Evolutionary conservation across 2,329 filamentous ascomycete genomes (phyloP).

Genomic region (Diaporthe citri): DNA sequence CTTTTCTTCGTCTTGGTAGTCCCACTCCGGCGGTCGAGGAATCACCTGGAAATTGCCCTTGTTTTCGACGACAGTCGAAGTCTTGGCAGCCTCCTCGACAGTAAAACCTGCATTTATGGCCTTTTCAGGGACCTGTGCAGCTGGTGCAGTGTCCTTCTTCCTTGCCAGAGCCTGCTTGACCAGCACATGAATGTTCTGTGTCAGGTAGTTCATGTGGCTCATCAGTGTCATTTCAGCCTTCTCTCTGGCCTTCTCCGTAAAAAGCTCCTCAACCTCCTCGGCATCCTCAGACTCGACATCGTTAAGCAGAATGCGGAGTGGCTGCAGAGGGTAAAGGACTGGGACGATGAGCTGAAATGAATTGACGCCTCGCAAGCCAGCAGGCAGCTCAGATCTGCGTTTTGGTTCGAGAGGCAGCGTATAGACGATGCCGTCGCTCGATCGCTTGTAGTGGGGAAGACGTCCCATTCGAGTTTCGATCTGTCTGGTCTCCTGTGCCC

Average conservation of each 20-base stretch:
- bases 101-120: slow-evolving; percentile 42
- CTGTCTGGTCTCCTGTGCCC: slow-evolving; percentile 77
- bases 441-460: slow-evolving; percentile 75
- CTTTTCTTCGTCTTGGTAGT: slow-evolving; percentile 58
- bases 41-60: slow-evolving; percentile 78
- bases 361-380: slow-evolving; percentile 70
- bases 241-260: slow-evolving; percentile 68
- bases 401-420: slow-evolving; percentile 78
- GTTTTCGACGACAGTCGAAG: slow-evolving; percentile 54
- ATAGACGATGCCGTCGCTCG: slow-evolving; percentile 77
- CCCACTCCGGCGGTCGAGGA: slow-evolving; percentile 83
- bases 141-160: slow-evolving; percentile 36
- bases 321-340: slow-evolving; percentile 77
- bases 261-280: slow-evolving; percentile 73
- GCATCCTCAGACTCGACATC: slow-evolving; percentile 72
- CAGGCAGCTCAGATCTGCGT: slow-evolving; percentile 70
- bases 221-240: slow-evolving; percentile 74
- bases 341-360: slow-evolving; percentile 78
- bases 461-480: slow-evolving; percentile 81
- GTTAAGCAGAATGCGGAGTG: slow-evolving; percentile 74
- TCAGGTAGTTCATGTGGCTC: slow-evolving; percentile 80
- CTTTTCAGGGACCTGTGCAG: slow-evolving; percentile 41
- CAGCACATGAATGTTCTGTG: slow-evolving; percentile 77
- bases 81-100: slow-evolving; percentile 43
- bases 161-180: slow-evolving; percentile 64